Conservation (phyloP, 345 rosid genomes). For the Adansonia digitata region DNA sequence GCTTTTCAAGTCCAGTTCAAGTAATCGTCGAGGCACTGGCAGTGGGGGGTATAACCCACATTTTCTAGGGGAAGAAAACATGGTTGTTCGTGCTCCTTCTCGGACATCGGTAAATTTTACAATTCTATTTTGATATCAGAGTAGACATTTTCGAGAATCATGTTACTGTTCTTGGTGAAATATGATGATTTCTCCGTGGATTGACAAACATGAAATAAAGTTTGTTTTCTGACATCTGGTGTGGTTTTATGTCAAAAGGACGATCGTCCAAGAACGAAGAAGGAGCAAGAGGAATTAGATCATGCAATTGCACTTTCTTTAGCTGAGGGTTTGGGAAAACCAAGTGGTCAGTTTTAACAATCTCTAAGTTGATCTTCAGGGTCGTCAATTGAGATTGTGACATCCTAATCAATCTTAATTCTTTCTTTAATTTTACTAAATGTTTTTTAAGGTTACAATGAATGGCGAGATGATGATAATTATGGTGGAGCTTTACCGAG, state of each 20-base stretch:
- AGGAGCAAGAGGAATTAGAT: conserved; percentile 67
- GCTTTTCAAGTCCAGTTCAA: conserved; percentile 61
- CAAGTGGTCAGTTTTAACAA: conserved; percentile 39
- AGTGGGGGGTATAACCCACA: conserved; percentile 47
- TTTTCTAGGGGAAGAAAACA: conserved; percentile 75
- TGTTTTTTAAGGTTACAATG: conserved; percentile 38
- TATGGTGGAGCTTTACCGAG: conserved; percentile 40
- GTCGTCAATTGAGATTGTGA: no score
- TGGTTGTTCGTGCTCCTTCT: conserved; percentile 61
- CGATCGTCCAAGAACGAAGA: conserved; percentile 46
- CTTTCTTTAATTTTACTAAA: no score
- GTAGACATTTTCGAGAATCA: no score
- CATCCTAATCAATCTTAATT: neutral
- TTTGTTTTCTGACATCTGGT: neutral
- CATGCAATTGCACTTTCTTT: conserved; percentile 60
- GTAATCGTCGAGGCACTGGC: conserved; percentile 31
- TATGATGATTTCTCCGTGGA: no score
- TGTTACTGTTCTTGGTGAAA: no score
- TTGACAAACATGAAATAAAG: no score
- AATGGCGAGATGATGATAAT: conserved; percentile 36
- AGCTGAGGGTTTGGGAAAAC: conserved; percentile 53
- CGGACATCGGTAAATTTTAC: conserved; percentile 51
- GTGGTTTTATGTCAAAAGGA: conserved; percentile 35
- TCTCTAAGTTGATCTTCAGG: neutral
- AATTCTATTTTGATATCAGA: neutral